These are phyloP conservation scores for Esteya vermicola DNA, from an alignment of 2,329 filamentous ascomycete species.

Conservation along the genomic window DNA sequence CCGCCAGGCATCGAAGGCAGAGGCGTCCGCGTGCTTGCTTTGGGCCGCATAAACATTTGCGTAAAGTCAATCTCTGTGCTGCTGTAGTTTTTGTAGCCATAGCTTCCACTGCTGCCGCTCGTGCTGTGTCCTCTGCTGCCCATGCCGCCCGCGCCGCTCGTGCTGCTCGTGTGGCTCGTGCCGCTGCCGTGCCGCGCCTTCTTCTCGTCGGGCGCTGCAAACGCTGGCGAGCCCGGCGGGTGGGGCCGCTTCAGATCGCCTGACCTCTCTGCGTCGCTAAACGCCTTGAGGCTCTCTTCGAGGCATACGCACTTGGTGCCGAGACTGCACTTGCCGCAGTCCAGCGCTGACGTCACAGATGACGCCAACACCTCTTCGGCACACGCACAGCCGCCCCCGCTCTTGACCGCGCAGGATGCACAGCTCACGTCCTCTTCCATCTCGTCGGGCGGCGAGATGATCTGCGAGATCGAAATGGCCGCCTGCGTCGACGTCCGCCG, in stretches of 20 bases:
- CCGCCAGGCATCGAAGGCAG: conserved; percentile 8
- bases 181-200: conserved; percentile 28
- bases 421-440: conserved; percentile 29
- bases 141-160: too few species aligned
- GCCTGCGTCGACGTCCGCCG: conserved; percentile 21
- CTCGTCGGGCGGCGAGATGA: conserved; percentile 40
- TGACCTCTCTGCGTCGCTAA: conserved; percentile 6
- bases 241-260: conserved; percentile 33
- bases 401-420: conserved; percentile 38
- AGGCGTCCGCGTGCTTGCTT: conserved; percentile 13
- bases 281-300: conserved; percentile 25
- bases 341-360: conserved; percentile 36
- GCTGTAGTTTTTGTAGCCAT: conserved; percentile 15
- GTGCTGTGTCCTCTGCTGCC: too few species aligned
- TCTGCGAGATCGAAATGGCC: conserved; percentile 43
- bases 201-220: conserved; percentile 34
- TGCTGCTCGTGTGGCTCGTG: too few species aligned
- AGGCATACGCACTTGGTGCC: conserved; percentile 50
- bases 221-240: conserved; percentile 26
- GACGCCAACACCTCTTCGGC: conserved; percentile 41
- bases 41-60: conserved; percentile 40
- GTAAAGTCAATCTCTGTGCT: conserved; percentile 63
- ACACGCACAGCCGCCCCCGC: conserved; percentile 40
- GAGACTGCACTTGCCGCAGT: conserved; percentile 52
- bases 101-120: too few species aligned